phyloP scores from a whole-genome alignment of 345 rosid genomes.

The Isatis tinctoria region DNA sequence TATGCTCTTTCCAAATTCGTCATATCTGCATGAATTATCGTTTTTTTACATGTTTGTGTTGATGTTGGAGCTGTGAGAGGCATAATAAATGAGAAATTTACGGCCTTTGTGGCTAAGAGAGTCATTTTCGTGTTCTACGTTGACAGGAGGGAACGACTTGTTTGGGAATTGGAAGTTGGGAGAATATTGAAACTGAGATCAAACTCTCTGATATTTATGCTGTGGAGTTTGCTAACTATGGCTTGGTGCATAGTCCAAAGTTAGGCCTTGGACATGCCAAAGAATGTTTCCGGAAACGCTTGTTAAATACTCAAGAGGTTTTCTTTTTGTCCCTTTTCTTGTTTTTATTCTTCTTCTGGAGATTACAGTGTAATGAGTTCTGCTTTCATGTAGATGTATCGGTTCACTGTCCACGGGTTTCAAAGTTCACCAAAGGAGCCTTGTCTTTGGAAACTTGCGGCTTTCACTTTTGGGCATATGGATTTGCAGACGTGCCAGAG shows the following conservation, averaged over 20 bases:
- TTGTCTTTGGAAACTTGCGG: conserved; percentile 50
- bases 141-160: conserved; percentile 53
- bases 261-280: conserved; percentile 35
- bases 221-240: conserved; percentile 49
- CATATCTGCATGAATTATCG: not conserved
- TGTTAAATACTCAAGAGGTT: conserved; percentile 48
- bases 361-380: not conserved
- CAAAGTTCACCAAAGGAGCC: conserved; percentile 57
- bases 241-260: conserved; percentile 38
- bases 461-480: conserved; percentile 61
- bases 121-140: not conserved
- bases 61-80: not conserved
- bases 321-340: not conserved
- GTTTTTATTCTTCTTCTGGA: not conserved
- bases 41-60: not conserved
- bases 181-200: conserved; percentile 37
- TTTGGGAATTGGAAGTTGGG: conserved; percentile 44
- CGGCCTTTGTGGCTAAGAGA: not conserved
- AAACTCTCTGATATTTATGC: conserved; percentile 65
- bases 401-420: conserved; percentile 55
- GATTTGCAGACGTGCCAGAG: conserved; percentile 60
- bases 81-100: not conserved
- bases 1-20: not conserved
- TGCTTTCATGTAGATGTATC: conserved; percentile 51
- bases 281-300: conserved; percentile 37